Percentiles rank a stretch among this genome's conserved stretches.
phyloP scores from a whole-genome alignment of 805 yeast genomes.

The Candida hispaniensis region DNA sequence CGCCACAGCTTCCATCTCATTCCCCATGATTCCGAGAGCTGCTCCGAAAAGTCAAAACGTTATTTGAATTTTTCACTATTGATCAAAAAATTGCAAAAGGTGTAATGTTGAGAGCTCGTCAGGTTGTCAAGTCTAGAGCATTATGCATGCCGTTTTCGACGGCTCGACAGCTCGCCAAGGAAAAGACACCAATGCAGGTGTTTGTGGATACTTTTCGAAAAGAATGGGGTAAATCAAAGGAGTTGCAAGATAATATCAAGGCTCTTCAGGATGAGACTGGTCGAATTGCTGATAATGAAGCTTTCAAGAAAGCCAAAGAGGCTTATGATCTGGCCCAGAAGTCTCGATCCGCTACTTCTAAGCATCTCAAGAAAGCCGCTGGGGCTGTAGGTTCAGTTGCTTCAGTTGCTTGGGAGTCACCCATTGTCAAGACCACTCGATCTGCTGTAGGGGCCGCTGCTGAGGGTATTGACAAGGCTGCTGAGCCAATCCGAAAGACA shows the following conservation, averaged over 20 bases:
- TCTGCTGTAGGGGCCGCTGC: conserved; percentile 74
- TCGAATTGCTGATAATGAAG: conserved; percentile 84
- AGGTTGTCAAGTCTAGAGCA: conserved; percentile 1
- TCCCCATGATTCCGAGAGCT: no score
- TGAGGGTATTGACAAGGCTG: conserved; percentile 66
- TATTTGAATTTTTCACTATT: no score
- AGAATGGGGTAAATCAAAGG: conserved; percentile 86
- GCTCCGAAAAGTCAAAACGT: no score
- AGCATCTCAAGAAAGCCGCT: conserved; percentile 81
- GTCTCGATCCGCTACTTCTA: conserved; percentile 53
- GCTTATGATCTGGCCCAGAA: conserved; percentile 82
- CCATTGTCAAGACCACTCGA: conserved; percentile 83
- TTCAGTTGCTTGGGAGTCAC: conserved; percentile 89
- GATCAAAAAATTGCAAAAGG: no score
- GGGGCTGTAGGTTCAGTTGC: conserved; percentile 87
- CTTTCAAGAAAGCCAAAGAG: conserved; percentile 84
- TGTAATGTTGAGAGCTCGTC: conserved; percentile 16
- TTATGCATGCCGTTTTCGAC: not conserved
- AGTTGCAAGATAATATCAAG: conserved; percentile 84
- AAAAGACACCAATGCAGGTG: conserved; percentile 63
- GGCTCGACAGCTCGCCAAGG: conserved; percentile 13
- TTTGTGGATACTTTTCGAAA: conserved; percentile 83
- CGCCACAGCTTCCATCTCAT: no score
- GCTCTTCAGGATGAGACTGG: conserved; percentile 95
- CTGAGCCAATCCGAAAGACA: conserved; percentile 89